Evolutionary conservation across 75 land plant genomes (phyloP).

Genomic region (Sequoia sempervirens): DNA sequence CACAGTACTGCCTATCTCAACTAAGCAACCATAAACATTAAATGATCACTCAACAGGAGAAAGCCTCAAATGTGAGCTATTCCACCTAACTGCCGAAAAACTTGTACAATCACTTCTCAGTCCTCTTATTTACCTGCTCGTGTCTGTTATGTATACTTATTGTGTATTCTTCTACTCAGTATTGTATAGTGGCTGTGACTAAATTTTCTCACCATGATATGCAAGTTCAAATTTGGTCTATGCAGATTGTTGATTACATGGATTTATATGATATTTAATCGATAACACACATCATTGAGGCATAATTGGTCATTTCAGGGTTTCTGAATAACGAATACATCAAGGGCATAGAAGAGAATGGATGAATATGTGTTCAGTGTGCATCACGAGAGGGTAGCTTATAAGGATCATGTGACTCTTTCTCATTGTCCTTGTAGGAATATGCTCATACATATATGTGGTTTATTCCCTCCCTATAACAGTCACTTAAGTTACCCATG

Average conservation of each 20-base stretch:
- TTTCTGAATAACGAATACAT: neutral
- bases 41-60: neutral
- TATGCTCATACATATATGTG: neutral
- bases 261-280: neutral
- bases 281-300: neutral
- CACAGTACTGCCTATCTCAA: neutral
- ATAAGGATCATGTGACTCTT: neutral
- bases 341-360: neutral
- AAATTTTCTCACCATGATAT: neutral
- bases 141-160: neutral
- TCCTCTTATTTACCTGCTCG: neutral
- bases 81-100: neutral
- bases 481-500: neutral
- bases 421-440: neutral
- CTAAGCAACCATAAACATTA: neutral
- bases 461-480: neutral
- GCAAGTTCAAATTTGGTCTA: neutral
- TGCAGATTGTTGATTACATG: neutral
- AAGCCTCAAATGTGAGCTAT: neutral
- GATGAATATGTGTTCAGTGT: neutral
- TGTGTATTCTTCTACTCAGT: neutral
- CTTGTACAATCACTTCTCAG: neutral
- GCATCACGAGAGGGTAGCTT: neutral
- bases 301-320: neutral
- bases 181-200: neutral